A percentile compares a stretch with the other conserved stretches of the same genome.
Evolutionary conservation across 768 basidiomycete species (phyloP).

Genomic region (Butyriboletus loyo): DNA sequence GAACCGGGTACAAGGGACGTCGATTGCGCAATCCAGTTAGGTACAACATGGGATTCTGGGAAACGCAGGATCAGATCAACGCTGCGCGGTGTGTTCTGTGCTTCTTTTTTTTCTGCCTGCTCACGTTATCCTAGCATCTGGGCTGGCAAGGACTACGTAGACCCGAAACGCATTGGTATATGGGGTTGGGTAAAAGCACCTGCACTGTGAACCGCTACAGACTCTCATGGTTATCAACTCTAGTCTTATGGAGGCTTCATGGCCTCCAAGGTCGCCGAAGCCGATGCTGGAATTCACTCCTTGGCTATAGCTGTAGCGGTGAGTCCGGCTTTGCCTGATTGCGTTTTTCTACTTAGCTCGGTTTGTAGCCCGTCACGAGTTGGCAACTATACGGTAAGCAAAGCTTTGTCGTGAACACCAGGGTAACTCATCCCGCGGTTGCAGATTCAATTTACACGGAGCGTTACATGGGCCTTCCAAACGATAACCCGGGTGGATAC

Average conservation of each 20-base stretch:
- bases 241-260: constrained; percentile 97
- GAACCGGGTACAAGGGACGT: constrained; percentile 90
- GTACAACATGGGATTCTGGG: constrained; percentile 83
- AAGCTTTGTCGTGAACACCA: not conserved
- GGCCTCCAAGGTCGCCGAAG: constrained; percentile 90
- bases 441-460: constrained; percentile 96
- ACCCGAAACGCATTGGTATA: constrained; percentile 83
- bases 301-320: constrained; percentile 91
- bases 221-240: not conserved
- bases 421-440: not conserved
- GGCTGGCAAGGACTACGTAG: constrained; percentile 86
- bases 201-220: not conserved
- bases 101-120: not conserved
- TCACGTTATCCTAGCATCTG: constrained; percentile 51
- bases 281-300: constrained; percentile 84
- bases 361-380: constrained; percentile 74
- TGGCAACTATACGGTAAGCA: constrained; percentile 75
- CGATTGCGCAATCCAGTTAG: constrained; percentile 84
- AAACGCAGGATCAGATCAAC: constrained; percentile 85
- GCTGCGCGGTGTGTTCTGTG: constrained; percentile 63
- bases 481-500: constrained; percentile 82
- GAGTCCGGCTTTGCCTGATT: constrained; percentile 28
- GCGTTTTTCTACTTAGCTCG: constrained; percentile 7
- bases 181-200: constrained; percentile 88
- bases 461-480: constrained; percentile 89